Evolutionary conservation across 2,329 filamentous ascomycete genomes (phyloP), one percentile per base, ranked within the genome.

Genomic region (Emergomyces africanus): DNA sequence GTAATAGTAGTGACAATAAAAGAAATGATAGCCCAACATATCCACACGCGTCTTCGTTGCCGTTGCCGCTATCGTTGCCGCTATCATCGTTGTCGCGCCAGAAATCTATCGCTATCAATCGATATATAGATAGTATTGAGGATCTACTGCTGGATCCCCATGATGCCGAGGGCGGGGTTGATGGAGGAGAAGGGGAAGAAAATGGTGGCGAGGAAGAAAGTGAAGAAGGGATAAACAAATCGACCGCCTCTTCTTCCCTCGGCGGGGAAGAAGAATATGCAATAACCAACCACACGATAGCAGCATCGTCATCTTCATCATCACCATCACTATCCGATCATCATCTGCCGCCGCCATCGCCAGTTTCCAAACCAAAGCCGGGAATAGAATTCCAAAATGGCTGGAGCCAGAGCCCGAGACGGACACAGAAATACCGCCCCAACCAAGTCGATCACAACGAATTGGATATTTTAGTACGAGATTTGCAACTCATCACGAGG

Each of bases 61-160:
- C 41, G 8, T 35, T 35, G 33, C 33, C 33, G 33, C 9, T 35
- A 8, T 6, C 30, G 33, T 35, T 35, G 33, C 37, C 33, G 50
- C 33, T 5, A 25, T 53, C 33, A 25, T 53, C 33, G 37, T 30
- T 42, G 14, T 55, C 53, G 39, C 53, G 1, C 23, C 53, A 55
- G 25, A 55, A 55, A 55, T 42, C 14, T 30, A 55, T 55, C 18
- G 53, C 35, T 20, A 55, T 55, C 35, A 41, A 55, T 18, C 23
- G 39, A 20, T 33, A 44, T 44, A 69, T 76, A 28, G 71, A 74
- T 49, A 68, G 66, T 48, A 70, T 76, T 35, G 74, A 77, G 57
- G 58, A 18, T 20, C 50, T 61, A 5, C 62, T 70, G 30, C 61
- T 70, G 5, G 66, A 71, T 51, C 65, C 66, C 15, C 64, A 57